Conservation (phyloP, 371 early-diverging fungal genomes). For the Modicella reniformis region DNA sequence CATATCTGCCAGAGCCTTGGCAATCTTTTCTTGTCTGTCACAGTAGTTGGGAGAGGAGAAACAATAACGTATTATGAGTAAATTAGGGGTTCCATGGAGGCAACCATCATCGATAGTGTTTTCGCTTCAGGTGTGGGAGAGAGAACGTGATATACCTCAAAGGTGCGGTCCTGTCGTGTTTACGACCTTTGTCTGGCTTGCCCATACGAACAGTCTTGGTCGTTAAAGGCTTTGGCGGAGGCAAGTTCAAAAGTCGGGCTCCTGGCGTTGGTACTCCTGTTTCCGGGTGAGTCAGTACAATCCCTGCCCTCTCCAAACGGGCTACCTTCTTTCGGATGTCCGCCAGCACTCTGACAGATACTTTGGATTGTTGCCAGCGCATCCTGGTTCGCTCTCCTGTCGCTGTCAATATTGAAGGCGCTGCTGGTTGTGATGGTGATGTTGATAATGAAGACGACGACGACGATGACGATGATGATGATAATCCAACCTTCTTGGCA, state of each 20-base stretch:
- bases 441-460: too few species aligned
- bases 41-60: background rate
- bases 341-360: constrained; percentile 47
- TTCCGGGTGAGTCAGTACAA: constrained; percentile 43
- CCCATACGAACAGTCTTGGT: constrained; percentile 54
- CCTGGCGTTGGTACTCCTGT: constrained; percentile 39
- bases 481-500: constrained; percentile 18
- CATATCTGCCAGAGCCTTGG: constrained; percentile 51
- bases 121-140: too few species aligned
- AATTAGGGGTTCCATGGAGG: too few species aligned
- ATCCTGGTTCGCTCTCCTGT: constrained; percentile 47
- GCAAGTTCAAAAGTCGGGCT: constrained; percentile 39
- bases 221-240: constrained; percentile 34
- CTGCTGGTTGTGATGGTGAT: constrained; percentile 24
- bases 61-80: background rate
- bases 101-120: too few species aligned
- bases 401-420: constrained; percentile 44
- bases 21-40: constrained; percentile 45
- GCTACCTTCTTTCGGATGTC: constrained; percentile 51
- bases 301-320: constrained; percentile 41
- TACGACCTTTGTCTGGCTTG: constrained; percentile 53
- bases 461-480: too few species aligned
- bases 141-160: too few species aligned
- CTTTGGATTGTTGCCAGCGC: constrained; percentile 52
- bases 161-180: constrained; percentile 51